These are phyloP conservation scores for Paraconiothyrium sp. DNA, from an alignment of 2,329 filamentous ascomycete species.

Conservation along the genomic window DNA sequence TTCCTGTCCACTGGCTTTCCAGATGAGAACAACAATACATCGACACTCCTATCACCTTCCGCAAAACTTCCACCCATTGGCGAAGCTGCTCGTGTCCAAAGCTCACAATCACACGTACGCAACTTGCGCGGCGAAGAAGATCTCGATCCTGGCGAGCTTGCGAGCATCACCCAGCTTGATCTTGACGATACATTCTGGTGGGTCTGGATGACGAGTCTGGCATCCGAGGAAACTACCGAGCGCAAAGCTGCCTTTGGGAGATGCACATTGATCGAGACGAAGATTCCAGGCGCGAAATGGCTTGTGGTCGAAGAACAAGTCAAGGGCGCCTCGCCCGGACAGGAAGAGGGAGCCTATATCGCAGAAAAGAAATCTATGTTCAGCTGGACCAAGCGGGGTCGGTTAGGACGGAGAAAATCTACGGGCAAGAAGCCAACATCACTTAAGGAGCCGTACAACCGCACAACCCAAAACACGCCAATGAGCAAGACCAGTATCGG, in stretches of 20 bases:
- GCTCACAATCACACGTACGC: constrained; percentile 79
- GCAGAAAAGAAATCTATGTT: constrained; percentile 96
- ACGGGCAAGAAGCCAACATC: constrained; percentile 54
- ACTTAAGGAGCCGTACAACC: constrained; percentile 63
- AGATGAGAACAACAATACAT: constrained; percentile 74
- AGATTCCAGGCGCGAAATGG: constrained; percentile 84
- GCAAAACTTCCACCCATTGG: constrained; percentile 92
- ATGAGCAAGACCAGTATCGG: constrained; percentile 85
- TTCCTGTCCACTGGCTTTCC: constrained; percentile 94
- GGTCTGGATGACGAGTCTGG: constrained; percentile 98
- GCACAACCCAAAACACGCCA: constrained; percentile 59
- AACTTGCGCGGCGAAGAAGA: constrained; percentile 74
- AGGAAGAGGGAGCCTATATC: constrained; percentile 85
- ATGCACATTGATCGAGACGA: constrained; percentile 90
- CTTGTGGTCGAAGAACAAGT: constrained; percentile 96
- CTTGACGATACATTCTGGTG: constrained; percentile 99
- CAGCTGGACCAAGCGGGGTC: constrained; percentile 78
- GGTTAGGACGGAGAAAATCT: constrained; percentile 65
- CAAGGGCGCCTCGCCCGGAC: constrained; percentile 87
- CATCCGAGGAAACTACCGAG: constrained; percentile 83
- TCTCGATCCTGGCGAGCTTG: constrained; percentile 90
- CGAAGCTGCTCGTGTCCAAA: constrained; percentile 72
- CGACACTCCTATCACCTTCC: constrained; percentile 82
- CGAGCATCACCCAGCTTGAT: constrained; percentile 85
- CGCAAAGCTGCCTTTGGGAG: constrained; percentile 94